Conservation (phyloP, 805 yeast genomes). For the Kuraishia ogatae region DNA sequence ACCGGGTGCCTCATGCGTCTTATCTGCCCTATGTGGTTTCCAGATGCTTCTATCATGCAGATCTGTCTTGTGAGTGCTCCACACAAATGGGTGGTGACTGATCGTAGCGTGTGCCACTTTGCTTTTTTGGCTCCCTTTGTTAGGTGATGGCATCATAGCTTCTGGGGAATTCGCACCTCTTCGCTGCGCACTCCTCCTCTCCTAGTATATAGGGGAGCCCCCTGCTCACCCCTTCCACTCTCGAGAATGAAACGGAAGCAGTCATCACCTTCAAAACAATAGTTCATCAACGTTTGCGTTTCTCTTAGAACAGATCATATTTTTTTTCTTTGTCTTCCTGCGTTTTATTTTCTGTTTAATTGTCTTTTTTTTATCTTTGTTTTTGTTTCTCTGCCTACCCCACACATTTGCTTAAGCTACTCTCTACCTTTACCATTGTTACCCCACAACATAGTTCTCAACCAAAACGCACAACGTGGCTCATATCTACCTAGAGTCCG, state of each 20-base stretch:
- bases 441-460: not conserved
- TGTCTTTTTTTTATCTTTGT: not conserved
- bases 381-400: too few species aligned
- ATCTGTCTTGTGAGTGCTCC: not conserved
- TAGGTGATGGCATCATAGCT: not conserved
- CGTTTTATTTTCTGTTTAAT: not conserved
- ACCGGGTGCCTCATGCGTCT: not conserved
- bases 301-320: not conserved
- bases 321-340: not conserved
- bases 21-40: not conserved
- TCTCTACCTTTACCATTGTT: not conserved
- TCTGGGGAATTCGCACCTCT: not conserved
- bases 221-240: not conserved
- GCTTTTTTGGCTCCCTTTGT: not conserved
- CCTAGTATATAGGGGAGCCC: not conserved
- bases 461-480: not conserved
- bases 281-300: not conserved
- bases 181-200: not conserved
- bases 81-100: not conserved
- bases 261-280: not conserved
- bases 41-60: not conserved
- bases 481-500: too few species aligned
- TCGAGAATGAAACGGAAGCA: not conserved
- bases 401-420: not conserved
- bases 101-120: not conserved